Conservation (phyloP, 108 stramenopile species). For the Cyclotella kingstonii region DNA sequence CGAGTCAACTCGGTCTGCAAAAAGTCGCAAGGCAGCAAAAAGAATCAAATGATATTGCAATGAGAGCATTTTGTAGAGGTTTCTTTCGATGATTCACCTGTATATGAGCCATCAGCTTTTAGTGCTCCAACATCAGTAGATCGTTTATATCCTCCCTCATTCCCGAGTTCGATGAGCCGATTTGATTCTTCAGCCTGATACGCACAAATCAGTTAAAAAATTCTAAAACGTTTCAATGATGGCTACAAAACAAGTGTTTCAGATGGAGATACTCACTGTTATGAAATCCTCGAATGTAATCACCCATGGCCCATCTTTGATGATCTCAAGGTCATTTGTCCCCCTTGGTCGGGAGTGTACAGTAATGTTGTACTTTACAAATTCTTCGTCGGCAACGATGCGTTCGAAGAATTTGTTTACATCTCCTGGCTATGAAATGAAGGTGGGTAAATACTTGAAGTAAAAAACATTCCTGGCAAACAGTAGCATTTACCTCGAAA, state of each 20-base stretch:
- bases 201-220: slow-evolving; percentile 6
- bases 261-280: slow-evolving; percentile 44
- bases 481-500: slow-evolving; percentile 13
- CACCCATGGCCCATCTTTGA: slow-evolving; percentile 17
- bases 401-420: slow-evolving; percentile 36
- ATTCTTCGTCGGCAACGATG: slow-evolving; percentile 12
- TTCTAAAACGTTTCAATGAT: slow-evolving; percentile 25
- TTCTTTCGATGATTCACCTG: neutral
- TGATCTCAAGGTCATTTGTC: slow-evolving; percentile 7
- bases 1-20: slow-evolving; percentile 11
- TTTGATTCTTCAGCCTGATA: slow-evolving; percentile 23
- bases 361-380: slow-evolving; percentile 28
- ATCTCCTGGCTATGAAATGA: slow-evolving; percentile 21
- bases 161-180: slow-evolving; percentile 19
- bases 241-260: slow-evolving; percentile 22
- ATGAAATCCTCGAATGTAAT: slow-evolving; percentile 25
- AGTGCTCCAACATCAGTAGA: slow-evolving; percentile 27
- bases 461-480: neutral
- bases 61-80: neutral
- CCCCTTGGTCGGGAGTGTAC: slow-evolving; percentile 27
- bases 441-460: neutral
- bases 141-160: slow-evolving; percentile 18
- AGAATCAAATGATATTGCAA: neutral
- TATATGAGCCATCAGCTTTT: slow-evolving; percentile 24
- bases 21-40: neutral